Evolutionary conservation across 768 basidiomycete species (phyloP).

Genomic region (Pleurotus eryngii): DNA sequence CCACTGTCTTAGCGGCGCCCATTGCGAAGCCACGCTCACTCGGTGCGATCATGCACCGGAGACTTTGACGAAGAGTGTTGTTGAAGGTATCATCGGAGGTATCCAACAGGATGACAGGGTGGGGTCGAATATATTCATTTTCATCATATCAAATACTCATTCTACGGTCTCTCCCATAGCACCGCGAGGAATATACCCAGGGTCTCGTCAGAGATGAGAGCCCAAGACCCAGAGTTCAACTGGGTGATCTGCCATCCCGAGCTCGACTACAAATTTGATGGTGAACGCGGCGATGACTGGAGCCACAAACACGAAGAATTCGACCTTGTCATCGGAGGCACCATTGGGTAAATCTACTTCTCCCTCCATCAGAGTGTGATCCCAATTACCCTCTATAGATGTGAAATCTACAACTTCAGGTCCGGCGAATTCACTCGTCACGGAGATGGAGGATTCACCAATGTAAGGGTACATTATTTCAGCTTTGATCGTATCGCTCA

Average conservation of each 20-base stretch:
- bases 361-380: not conserved
- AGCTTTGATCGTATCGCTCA: not conserved
- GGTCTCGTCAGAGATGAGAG: not conserved
- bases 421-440: constrained; percentile 6
- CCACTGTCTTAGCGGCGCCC: too few species aligned
- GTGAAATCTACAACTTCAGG: constrained; percentile 2
- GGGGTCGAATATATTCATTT: not conserved
- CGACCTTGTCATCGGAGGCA: not conserved
- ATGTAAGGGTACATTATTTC: not conserved
- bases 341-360: not conserved
- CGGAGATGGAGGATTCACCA: constrained; percentile 11
- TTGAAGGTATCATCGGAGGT: not conserved
- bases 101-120: not conserved
- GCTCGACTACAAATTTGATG: not conserved
- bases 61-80: not conserved
- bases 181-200: not conserved
- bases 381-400: not conserved
- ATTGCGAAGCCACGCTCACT: not conserved
- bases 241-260: not conserved
- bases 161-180: not conserved
- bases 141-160: not conserved
- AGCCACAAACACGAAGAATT: not conserved
- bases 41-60: not conserved
- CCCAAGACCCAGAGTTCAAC: not conserved
- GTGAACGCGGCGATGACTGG: not conserved